A percentile compares a stretch with the other conserved stretches of the same genome.
Evolutionary conservation across 805 yeast genomes (phyloP).

Genomic region (Sugiyamaella floridensis): DNA sequence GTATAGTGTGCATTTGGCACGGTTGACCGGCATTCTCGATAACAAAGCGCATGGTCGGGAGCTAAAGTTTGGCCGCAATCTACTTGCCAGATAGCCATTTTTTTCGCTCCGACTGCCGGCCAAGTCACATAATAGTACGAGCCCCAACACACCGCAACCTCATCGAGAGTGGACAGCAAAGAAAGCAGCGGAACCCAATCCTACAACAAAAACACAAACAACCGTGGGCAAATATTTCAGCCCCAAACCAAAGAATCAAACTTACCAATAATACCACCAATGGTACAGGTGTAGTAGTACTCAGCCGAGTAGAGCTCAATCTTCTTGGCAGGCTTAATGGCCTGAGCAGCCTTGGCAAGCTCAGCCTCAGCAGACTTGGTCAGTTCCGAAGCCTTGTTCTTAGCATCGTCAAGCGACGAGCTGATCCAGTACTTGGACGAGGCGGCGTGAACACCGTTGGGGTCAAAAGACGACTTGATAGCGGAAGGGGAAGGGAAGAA

Average conservation of each 20-base stretch:
- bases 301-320: constrained; percentile 48
- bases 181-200: too few relatives aligned
- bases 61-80: too few relatives aligned
- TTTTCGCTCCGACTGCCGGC: too few relatives aligned
- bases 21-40: too few relatives aligned
- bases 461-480: constrained; percentile 34
- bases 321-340: constrained; percentile 18
- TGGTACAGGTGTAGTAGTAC: constrained; percentile 65
- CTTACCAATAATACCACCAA: constrained; percentile 52
- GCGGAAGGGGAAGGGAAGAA: constrained; percentile 34
- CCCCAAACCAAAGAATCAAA: not conserved
- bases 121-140: too few relatives aligned
- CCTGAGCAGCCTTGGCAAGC: constrained; percentile 28
- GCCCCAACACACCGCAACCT: too few relatives aligned
- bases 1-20: too few relatives aligned
- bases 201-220: too few relatives aligned
- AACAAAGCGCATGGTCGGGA: too few relatives aligned
- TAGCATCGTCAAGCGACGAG: constrained; percentile 21
- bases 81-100: too few relatives aligned
- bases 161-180: too few relatives aligned
- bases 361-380: constrained; percentile 29
- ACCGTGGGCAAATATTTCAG: not conserved
- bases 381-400: constrained; percentile 20
- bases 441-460: constrained; percentile 27
- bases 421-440: constrained; percentile 30